A percentile compares a stretch with the other conserved stretches of the same genome.
Conservation (phyloP, 2,329 filamentous ascomycete species). For the Knufia fluminis region DNA sequence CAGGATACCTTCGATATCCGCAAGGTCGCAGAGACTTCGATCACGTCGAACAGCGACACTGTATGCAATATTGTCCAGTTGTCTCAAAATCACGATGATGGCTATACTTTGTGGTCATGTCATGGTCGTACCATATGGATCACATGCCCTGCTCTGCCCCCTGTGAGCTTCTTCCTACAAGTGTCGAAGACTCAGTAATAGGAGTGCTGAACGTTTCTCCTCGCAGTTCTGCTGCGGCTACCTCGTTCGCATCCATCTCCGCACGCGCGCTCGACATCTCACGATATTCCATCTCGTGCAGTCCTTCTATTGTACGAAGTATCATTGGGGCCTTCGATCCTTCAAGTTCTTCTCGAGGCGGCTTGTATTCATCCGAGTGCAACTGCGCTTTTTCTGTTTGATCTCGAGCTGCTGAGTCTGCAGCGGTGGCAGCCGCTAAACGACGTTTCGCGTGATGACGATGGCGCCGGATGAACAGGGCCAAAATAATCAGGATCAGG, state of each 20-base stretch:
- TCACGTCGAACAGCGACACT: no score
- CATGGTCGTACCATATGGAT: no score
- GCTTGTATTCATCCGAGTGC: slow-evolving; percentile 1
- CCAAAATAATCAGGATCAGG: not conserved
- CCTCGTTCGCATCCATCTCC: not conserved
- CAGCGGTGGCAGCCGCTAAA: not conserved
- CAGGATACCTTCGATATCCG: no score
- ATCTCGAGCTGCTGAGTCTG: not conserved
- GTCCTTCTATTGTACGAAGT: not conserved
- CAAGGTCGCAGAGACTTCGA: no score
- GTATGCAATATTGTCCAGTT: no score
- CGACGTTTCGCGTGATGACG: not conserved
- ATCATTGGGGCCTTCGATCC: not conserved
- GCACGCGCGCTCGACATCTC: not conserved
- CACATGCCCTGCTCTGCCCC: no score
- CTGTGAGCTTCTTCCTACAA: no score
- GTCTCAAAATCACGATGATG: no score
- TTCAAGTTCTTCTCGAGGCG: not conserved
- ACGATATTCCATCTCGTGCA: not conserved
- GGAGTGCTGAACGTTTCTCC: no score
- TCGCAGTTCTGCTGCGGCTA: not conserved
- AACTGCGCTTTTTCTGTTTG: not conserved
- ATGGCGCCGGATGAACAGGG: not conserved
- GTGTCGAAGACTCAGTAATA: no score
- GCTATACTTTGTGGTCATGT: no score